phyloP scores from a whole-genome alignment of 1,139 yeast species.

The Candida gigantensis region DNA sequence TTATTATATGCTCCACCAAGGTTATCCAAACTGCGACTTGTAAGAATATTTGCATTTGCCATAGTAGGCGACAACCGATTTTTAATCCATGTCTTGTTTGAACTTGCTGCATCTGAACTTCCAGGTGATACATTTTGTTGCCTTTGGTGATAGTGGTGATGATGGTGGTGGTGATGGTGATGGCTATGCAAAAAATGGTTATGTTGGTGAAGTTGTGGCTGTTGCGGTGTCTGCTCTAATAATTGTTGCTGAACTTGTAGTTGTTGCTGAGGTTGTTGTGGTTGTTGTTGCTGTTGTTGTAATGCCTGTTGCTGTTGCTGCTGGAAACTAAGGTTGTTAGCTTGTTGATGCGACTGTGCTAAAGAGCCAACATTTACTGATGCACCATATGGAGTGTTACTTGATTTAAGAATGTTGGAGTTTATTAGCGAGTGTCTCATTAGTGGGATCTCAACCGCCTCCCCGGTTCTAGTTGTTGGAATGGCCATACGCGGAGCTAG shows the following conservation, averaged over 20 bases:
- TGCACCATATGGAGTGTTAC: constrained; percentile 8
- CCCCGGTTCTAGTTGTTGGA: constrained; percentile 80
- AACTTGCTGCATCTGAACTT: constrained; percentile 4
- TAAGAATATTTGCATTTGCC: constrained; percentile 7
- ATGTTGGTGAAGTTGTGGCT: background rate
- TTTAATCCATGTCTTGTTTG: constrained; percentile 12
- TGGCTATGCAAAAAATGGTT: background rate
- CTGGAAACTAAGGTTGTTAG: background rate
- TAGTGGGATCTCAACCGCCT: constrained; percentile 71
- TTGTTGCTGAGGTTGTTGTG: background rate
- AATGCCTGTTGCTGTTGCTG: background rate
- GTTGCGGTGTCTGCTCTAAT: background rate
- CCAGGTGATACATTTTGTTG: constrained; percentile 4
- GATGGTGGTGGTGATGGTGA: constrained; percentile 1
- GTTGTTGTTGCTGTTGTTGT: constrained; percentile 1
- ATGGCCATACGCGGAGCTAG: constrained; percentile 81
- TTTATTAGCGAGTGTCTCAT: constrained; percentile 28
- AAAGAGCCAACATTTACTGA: constrained; percentile 11
- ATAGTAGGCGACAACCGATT: constrained; percentile 19
- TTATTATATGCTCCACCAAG: constrained; percentile 20
- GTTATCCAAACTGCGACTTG: constrained; percentile 24
- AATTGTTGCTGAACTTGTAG: background rate
- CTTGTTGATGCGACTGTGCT: constrained; percentile 6
- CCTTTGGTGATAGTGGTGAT: constrained; percentile 7
- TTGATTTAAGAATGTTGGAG: constrained; percentile 10